These are phyloP conservation scores for Fusarium sacchari DNA, from an alignment of 2,329 filamentous ascomycete species.

Conservation along the genomic window DNA sequence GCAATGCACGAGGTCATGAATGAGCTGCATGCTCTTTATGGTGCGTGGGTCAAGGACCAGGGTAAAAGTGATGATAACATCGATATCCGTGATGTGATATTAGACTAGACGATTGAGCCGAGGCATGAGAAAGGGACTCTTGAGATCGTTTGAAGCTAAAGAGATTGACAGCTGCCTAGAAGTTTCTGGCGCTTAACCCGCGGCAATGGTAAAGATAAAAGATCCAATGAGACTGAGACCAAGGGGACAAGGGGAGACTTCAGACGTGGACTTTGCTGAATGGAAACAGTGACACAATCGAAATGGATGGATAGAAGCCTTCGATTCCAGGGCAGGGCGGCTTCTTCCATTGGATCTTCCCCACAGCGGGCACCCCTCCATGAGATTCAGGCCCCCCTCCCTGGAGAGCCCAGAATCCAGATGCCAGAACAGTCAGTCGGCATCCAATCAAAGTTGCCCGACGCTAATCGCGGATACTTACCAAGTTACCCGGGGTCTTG, in stretches of 20 bases:
- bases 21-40: constrained; percentile 34
- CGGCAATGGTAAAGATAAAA: constrained; percentile 14
- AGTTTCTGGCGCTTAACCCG: constrained; percentile 40
- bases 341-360: constrained; percentile 10
- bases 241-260: not conserved
- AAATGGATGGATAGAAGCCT: not conserved
- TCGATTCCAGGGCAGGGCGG: constrained; percentile 20
- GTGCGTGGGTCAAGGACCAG: constrained; percentile 17
- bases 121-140: not conserved
- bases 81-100: not conserved
- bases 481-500: not conserved
- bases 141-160: constrained; percentile 16
- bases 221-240: not conserved
- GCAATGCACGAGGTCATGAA: constrained; percentile 8
- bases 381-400: not conserved
- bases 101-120: not conserved
- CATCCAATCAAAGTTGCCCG: constrained; percentile 19
- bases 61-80: constrained; percentile 5
- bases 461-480: constrained; percentile 27
- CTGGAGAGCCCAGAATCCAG: constrained; percentile 10
- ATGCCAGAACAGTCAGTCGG: constrained; percentile 29
- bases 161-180: constrained; percentile 18
- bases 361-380: constrained; percentile 20
- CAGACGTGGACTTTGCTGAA: not conserved
- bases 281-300: not conserved